phyloP scores from a whole-genome alignment of 2,329 filamentous ascomycete genomes.

The Neonectria coccinea region DNA sequence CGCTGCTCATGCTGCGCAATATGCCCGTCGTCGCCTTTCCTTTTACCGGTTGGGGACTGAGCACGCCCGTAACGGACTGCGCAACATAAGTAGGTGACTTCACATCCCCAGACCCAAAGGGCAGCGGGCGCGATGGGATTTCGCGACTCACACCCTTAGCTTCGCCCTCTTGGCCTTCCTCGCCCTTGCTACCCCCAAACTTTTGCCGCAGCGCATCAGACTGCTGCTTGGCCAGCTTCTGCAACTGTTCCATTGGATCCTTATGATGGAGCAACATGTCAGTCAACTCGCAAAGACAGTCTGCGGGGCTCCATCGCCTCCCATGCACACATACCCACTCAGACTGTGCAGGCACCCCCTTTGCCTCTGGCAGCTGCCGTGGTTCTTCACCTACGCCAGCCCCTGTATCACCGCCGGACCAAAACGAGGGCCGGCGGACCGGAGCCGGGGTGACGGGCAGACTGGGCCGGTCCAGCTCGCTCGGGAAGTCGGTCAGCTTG shows the following conservation, averaged over 20 bases:
- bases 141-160: constrained; percentile 51
- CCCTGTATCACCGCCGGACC: constrained; percentile 63
- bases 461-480: constrained; percentile 83
- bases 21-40: constrained; percentile 52
- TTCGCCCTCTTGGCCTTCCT: constrained; percentile 40
- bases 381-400: constrained; percentile 63
- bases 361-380: constrained; percentile 76
- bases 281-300: constrained; percentile 68
- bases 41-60: constrained; percentile 59
- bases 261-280: constrained; percentile 64
- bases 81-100: constrained; percentile 45
- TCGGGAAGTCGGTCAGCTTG: constrained; percentile 89
- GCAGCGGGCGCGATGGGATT: constrained; percentile 63
- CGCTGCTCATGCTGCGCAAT: constrained; percentile 48
- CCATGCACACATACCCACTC: constrained; percentile 91
- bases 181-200: constrained; percentile 55
- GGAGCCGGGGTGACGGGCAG: constrained; percentile 92
- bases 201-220: constrained; percentile 69
- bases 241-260: constrained; percentile 78
- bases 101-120: constrained; percentile 63
- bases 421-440: constrained; percentile 75
- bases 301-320: constrained; percentile 59
- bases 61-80: constrained; percentile 46
- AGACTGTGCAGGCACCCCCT: constrained; percentile 86
- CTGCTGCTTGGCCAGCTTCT: constrained; percentile 76